A percentile compares a stretch with the other conserved stretches of the same genome.
Conservation (phyloP, 257 asterid genomes). For the Sherardia arvensis region DNA sequence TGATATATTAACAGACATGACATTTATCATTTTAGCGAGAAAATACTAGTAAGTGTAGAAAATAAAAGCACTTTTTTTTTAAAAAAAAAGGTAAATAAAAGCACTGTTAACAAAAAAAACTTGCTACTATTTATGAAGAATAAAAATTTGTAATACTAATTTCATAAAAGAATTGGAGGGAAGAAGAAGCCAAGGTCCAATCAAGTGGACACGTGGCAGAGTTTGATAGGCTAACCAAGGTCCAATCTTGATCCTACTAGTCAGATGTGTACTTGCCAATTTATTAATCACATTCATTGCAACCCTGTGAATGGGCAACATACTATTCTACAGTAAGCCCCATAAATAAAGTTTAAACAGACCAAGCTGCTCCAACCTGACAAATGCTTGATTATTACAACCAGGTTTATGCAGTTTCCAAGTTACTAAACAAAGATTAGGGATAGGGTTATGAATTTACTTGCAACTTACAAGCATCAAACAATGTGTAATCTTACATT, state of each 20-base stretch:
- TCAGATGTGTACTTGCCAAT: neutral
- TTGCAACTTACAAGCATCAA: too few relatives aligned
- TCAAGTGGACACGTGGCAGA: conserved; percentile 15
- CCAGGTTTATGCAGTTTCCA: neutral
- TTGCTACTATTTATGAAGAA: too few relatives aligned
- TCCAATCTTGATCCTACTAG: neutral
- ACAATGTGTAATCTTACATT: too few relatives aligned
- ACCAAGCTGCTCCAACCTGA: neutral
- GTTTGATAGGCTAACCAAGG: neutral
- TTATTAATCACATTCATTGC: neutral
- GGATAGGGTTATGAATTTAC: too few relatives aligned
- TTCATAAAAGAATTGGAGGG: neutral
- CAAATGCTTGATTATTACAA: neutral
- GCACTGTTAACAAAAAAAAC: too few relatives aligned
- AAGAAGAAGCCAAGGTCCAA: neutral
- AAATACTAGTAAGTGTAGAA: too few relatives aligned
- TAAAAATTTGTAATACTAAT: too few relatives aligned
- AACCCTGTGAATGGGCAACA: neutral
- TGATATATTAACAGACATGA: too few relatives aligned
- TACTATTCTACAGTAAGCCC: neutral
- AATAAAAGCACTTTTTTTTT: too few relatives aligned
- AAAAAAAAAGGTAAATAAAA: too few relatives aligned
- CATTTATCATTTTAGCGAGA: too few relatives aligned
- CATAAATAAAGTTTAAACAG: neutral
- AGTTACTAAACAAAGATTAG: too few relatives aligned